These are phyloP conservation scores for Daldinia loculata DNA, from an alignment of 495 filamentous ascomycete species.

Conservation along the genomic window DNA sequence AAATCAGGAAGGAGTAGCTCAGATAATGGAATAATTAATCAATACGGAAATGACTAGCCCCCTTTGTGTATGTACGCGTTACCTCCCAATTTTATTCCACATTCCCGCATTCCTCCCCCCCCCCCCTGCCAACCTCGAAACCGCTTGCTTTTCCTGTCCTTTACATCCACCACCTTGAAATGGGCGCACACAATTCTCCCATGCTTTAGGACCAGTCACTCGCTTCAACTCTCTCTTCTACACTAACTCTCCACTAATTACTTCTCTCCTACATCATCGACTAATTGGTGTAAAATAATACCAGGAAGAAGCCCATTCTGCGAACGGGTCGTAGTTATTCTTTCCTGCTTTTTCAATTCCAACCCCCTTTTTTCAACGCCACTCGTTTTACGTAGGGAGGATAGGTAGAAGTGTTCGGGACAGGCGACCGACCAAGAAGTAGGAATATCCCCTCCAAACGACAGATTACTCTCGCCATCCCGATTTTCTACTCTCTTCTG, in stretches of 20 bases:
- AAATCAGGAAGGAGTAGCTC: neutral
- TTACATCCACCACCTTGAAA: constrained; percentile 3
- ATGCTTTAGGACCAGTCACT: constrained; percentile 5
- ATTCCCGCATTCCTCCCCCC: neutral
- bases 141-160: constrained; percentile 3
- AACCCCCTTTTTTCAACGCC: constrained; percentile 27
- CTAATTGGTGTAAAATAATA: constrained; percentile 18
- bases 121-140: constrained; percentile 2
- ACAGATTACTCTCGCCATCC: constrained; percentile 32
- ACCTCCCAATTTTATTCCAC: constrained; percentile 6
- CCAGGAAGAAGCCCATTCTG: constrained; percentile 33
- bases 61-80: neutral
- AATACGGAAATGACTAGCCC: constrained; percentile 10
- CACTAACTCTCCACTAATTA: constrained; percentile 20
- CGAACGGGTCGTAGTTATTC: constrained; percentile 30
- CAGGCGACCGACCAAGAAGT: constrained; percentile 26
- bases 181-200: constrained; percentile 2
- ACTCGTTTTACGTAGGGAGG: constrained; percentile 27
- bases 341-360: constrained; percentile 24
- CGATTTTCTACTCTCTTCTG: constrained; percentile 28
- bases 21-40: constrained; percentile 17
- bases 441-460: neutral
- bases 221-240: constrained; percentile 1
- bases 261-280: constrained; percentile 23
- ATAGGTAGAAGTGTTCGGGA: constrained; percentile 25